Evolutionary conservation across 2,329 filamentous ascomycete genomes (phyloP).

Genomic region (Arthrobotrys megalospora): DNA sequence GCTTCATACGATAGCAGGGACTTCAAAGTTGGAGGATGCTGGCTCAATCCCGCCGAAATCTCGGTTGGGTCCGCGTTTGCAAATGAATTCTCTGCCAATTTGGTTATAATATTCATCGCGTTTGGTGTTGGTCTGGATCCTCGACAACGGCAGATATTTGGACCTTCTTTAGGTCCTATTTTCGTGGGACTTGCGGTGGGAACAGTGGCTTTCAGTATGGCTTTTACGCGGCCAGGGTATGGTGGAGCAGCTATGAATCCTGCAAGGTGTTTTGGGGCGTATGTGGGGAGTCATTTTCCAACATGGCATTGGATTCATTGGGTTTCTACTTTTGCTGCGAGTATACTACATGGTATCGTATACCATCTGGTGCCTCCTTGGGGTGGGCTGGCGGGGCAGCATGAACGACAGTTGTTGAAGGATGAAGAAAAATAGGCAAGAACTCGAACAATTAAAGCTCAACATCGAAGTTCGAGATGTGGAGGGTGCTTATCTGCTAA

Average conservation of each 20-base stretch:
- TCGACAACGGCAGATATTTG: constrained; percentile 70
- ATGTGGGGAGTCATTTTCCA: constrained; percentile 67
- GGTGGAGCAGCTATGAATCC: constrained; percentile 69
- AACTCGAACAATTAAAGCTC: no score
- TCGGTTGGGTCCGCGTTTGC: constrained; percentile 68
- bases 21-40: constrained; percentile 40
- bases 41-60: constrained; percentile 65
- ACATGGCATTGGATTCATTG: constrained; percentile 68
- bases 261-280: constrained; percentile 69
- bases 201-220: constrained; percentile 67
- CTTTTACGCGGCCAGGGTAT: constrained; percentile 68
- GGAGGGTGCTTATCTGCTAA: no score
- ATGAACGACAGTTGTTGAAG: constrained; percentile 11
- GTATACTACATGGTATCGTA: constrained; percentile 65
- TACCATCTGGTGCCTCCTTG: constrained; percentile 65
- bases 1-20: constrained; percentile 65
- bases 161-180: constrained; percentile 70
- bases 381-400: constrained; percentile 33
- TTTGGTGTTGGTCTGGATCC: constrained; percentile 73
- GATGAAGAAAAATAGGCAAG: constrained; percentile 23
- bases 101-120: constrained; percentile 70
- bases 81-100: constrained; percentile 70
- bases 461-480: no score
- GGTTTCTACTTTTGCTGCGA: constrained; percentile 66
- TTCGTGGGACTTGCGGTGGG: constrained; percentile 69